These are phyloP conservation scores for Nakazawaea anatomiae DNA, from an alignment of 805 yeast genomes.

Conservation along the genomic window DNA sequence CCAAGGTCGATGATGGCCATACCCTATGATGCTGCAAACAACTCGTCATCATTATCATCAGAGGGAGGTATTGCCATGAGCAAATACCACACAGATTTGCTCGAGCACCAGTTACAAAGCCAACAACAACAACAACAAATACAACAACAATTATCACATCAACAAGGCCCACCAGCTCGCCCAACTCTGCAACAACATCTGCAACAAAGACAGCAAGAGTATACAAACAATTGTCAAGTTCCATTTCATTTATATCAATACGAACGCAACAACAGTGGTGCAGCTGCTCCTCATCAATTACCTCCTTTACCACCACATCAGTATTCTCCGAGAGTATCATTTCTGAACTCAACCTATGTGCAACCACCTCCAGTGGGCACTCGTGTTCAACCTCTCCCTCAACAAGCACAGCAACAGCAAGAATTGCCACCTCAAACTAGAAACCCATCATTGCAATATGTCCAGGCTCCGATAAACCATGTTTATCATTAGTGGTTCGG, in stretches of 20 bases:
- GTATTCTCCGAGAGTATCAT: not conserved
- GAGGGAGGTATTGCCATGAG: not conserved
- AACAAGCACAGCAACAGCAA: not conserved
- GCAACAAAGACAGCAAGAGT: not conserved
- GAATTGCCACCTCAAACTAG: too few species aligned
- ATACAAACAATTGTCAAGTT: not conserved
- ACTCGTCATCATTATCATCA: not conserved
- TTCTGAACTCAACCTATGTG: not conserved
- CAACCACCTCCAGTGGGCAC: too few species aligned
- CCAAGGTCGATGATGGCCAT: not conserved
- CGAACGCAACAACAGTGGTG: not conserved
- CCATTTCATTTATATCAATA: not conserved
- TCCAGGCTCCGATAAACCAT: too few species aligned
- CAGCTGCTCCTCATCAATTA: not conserved
- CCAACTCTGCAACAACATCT: not conserved
- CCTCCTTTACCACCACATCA: not conserved
- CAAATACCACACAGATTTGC: not conserved
- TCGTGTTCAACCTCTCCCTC: not conserved
- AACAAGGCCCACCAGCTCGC: too few species aligned
- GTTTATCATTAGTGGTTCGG: too few species aligned
- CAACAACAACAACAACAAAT: constrained; percentile 1
- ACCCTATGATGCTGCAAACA: not conserved
- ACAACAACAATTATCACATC: not conserved
- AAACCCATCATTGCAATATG: too few species aligned
- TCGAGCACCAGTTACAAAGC: constrained; percentile 5